Conservation (phyloP, 495 filamentous ascomycete genomes). For the Rhypophila decipiens region DNA sequence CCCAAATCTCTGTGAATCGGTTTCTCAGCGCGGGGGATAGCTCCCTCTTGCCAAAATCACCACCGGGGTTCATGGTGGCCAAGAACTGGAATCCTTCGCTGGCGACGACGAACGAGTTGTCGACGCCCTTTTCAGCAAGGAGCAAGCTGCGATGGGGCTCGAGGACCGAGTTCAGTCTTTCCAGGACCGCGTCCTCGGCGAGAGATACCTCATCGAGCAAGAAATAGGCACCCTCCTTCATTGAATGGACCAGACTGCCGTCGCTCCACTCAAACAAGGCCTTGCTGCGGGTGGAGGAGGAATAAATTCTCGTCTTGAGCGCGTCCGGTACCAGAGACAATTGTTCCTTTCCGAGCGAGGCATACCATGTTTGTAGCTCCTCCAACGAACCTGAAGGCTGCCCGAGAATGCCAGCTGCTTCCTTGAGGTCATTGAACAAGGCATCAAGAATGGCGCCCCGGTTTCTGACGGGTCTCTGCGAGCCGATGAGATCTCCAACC, state of each 20-base stretch:
- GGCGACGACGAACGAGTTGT: slow-evolving; percentile 70
- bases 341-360: slow-evolving; percentile 19
- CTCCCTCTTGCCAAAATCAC: slow-evolving; percentile 96
- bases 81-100: slow-evolving; percentile 87
- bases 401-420: slow-evolving; percentile 33
- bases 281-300: slow-evolving; percentile 56
- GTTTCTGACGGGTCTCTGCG: slow-evolving; percentile 86
- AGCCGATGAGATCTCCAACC: slow-evolving; percentile 93
- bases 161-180: slow-evolving; percentile 95
- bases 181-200: slow-evolving; percentile 94
- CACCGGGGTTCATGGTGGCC: slow-evolving; percentile 98
- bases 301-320: slow-evolving; percentile 51
- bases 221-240: slow-evolving; percentile 86
- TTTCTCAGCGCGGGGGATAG: slow-evolving; percentile 92
- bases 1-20: slow-evolving; percentile 98
- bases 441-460: slow-evolving; percentile 61
- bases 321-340: slow-evolving; percentile 38
- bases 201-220: slow-evolving; percentile 96
- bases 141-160: slow-evolving; percentile 81
- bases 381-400: slow-evolving; percentile 21
- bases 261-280: slow-evolving; percentile 96
- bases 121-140: slow-evolving; percentile 86
- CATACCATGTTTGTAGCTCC: slow-evolving; percentile 36
- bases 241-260: slow-evolving; percentile 88
- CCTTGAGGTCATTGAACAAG: slow-evolving; percentile 55